A percentile compares a stretch with the other conserved stretches of the same genome.
phyloP scores from a whole-genome alignment of 768 basidiomycete species.

The Leucosporidium scottii region DNA sequence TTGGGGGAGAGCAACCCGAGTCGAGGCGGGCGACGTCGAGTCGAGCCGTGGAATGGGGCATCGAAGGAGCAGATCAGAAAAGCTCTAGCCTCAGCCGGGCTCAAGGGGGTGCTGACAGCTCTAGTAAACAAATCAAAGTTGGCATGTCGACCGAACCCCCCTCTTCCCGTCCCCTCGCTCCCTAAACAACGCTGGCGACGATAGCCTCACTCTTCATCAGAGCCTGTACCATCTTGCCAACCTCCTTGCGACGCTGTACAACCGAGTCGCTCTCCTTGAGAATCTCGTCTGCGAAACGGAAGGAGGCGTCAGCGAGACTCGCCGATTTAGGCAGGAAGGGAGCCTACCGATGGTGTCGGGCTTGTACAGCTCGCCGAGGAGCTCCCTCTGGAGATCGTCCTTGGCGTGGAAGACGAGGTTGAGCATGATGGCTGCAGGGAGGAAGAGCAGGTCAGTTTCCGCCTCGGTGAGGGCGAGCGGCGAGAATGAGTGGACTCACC shows the following conservation, averaged over 20 bases:
- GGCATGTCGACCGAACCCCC: no score
- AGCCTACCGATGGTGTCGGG: slow-evolving; percentile 63
- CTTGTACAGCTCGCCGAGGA: slow-evolving; percentile 93
- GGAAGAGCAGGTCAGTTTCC: background rate
- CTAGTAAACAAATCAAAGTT: no score
- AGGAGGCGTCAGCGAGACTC: background rate
- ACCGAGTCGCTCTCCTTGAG: slow-evolving; percentile 78
- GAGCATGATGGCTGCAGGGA: slow-evolving; percentile 38
- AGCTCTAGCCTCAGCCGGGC: no score
- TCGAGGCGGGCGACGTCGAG: no score
- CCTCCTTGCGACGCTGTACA: slow-evolving; percentile 85
- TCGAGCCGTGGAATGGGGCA: no score
- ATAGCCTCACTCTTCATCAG: slow-evolving; percentile 96
- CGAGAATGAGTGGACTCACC: slow-evolving; percentile 50
- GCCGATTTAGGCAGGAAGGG: no score
- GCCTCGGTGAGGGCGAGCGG: slow-evolving; percentile 38
- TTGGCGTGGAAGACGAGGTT: slow-evolving; percentile 89
- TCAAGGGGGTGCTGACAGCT: no score
- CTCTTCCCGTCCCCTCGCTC: no score
- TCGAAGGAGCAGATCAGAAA: no score
- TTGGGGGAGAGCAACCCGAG: no score
- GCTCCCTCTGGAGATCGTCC: slow-evolving; percentile 86
- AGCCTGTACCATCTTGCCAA: slow-evolving; percentile 83
- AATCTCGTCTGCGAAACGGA: slow-evolving; percentile 56
- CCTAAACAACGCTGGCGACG: slow-evolving; percentile 42